Conservation (phyloP, 2,329 filamentous ascomycete genomes). For the Trichoderma brevicompactum region DNA sequence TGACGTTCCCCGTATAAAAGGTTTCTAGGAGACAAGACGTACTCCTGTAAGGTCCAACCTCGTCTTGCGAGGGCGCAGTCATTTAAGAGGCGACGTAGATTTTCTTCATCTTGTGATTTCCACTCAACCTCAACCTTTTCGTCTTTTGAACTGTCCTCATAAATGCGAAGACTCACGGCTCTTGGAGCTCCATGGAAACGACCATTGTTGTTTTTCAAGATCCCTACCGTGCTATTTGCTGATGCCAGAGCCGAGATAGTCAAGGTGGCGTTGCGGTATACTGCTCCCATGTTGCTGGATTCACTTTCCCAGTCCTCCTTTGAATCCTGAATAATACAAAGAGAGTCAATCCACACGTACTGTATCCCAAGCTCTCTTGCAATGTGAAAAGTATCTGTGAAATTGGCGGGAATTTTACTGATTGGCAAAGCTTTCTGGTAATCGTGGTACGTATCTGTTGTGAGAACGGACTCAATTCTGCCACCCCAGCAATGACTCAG, state of each 20-base stretch:
- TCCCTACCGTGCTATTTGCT: slow-evolving; percentile 9
- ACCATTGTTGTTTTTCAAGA: background rate
- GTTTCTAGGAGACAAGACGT: slow-evolving; percentile 20
- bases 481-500: slow-evolving; percentile 27
- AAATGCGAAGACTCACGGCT: background rate
- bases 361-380: slow-evolving; percentile 30
- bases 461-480: slow-evolving; percentile 7
- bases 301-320: slow-evolving; percentile 32
- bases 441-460: background rate
- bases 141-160: background rate
- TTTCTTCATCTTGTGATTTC: slow-evolving; percentile 3
- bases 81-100: background rate
- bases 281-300: slow-evolving; percentile 28
- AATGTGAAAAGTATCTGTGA: slow-evolving; percentile 30
- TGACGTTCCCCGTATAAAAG: slow-evolving; percentile 17
- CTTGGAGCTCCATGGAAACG: background rate
- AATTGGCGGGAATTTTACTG: slow-evolving; percentile 24
- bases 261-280: slow-evolving; percentile 31
- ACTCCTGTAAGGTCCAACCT: slow-evolving; percentile 25
- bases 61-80: background rate
- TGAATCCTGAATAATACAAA: slow-evolving; percentile 34
- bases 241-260: slow-evolving; percentile 30
- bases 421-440: slow-evolving; percentile 4
- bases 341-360: slow-evolving; percentile 33
- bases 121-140: slow-evolving; percentile 1